Percentiles rank a stretch among this genome's conserved stretches.
These are phyloP conservation scores for Scutellaria barbata DNA, from an alignment of 257 asterid genomes.

Conservation along the genomic window DNA sequence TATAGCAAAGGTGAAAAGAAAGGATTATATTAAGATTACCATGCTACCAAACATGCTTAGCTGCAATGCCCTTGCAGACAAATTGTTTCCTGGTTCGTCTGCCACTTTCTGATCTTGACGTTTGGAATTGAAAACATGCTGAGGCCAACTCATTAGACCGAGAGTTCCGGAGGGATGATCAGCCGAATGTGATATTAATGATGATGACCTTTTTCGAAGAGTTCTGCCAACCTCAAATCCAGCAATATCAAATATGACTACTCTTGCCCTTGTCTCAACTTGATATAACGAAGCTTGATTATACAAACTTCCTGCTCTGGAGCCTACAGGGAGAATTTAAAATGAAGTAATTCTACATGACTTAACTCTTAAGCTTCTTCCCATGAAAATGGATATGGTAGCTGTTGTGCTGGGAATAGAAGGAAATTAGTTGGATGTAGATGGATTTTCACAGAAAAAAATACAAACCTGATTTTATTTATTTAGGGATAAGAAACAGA, in stretches of 20 bases:
- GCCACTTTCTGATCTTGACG: conserved; percentile 41
- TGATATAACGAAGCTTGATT: conserved; percentile 57
- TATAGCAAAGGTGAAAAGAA: background rate
- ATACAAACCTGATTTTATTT: too few relatives aligned
- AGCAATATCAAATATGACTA: conserved; percentile 63
- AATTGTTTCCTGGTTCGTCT: conserved; percentile 47
- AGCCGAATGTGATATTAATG: conserved; percentile 48
- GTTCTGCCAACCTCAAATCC: conserved; percentile 61
- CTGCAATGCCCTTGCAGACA: conserved; percentile 83
- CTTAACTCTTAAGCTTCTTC: background rate
- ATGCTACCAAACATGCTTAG: conserved; percentile 78
- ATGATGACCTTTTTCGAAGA: conserved; percentile 62
- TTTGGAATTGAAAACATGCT: conserved; percentile 42
- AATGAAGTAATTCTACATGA: background rate
- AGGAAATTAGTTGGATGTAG: too few relatives aligned
- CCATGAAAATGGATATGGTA: background rate
- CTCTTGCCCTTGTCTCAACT: conserved; percentile 80
- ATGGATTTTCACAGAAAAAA: too few relatives aligned
- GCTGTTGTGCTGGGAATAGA: background rate
- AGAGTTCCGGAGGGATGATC: conserved; percentile 59
- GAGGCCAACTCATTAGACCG: conserved; percentile 87
- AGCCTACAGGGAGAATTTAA: conserved; percentile 42
- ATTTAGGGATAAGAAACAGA: too few relatives aligned
- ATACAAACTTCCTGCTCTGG: conserved; percentile 56
- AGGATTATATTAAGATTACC: conserved; percentile 47